phyloP scores from a whole-genome alignment of 345 rosid species.

The Salix udensis region DNA sequence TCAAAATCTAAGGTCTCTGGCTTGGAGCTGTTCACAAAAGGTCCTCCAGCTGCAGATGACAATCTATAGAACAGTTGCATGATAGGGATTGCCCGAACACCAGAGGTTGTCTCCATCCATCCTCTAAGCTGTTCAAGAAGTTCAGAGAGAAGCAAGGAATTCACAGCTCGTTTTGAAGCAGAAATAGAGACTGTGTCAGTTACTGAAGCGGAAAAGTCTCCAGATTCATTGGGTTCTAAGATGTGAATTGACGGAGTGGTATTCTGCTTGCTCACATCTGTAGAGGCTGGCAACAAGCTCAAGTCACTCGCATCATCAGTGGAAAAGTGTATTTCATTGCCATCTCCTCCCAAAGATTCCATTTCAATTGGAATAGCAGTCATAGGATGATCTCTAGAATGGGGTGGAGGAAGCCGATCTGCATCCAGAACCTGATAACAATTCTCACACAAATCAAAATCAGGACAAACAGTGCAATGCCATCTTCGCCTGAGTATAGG shows the following conservation, averaged over 20 bases:
- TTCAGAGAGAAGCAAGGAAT: slow-evolving; percentile 87
- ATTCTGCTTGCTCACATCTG: slow-evolving; percentile 45
- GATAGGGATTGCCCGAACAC: slow-evolving; percentile 80
- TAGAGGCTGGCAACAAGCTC: slow-evolving; percentile 43
- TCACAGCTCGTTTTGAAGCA: slow-evolving; percentile 88
- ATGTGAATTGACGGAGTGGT: slow-evolving; percentile 92
- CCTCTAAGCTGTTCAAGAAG: slow-evolving; percentile 87
- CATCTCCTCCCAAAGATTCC: slow-evolving; percentile 82
- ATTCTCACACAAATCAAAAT: slow-evolving; percentile 95
- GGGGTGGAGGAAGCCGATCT: slow-evolving; percentile 83
- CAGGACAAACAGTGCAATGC: slow-evolving; percentile 98
- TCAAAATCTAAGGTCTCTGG: slow-evolving; percentile 81
- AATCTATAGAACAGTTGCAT: slow-evolving; percentile 95
- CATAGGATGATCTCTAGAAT: slow-evolving; percentile 94
- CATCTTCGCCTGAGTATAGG: slow-evolving; percentile 93
- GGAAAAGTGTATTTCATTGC: slow-evolving; percentile 75
- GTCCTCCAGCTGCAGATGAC: slow-evolving; percentile 94
- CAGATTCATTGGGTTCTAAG: slow-evolving; percentile 81
- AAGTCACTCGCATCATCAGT: slow-evolving; percentile 62
- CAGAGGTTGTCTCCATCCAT: slow-evolving; percentile 89
- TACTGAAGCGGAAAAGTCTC: slow-evolving; percentile 68
- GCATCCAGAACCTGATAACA: slow-evolving; percentile 87
- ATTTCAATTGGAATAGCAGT: slow-evolving; percentile 91
- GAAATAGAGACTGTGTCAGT: slow-evolving; percentile 79
- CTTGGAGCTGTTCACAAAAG: slow-evolving; percentile 84